phyloP scores from a whole-genome alignment of 345 rosid species.

The Conringia planisiliqua region DNA sequence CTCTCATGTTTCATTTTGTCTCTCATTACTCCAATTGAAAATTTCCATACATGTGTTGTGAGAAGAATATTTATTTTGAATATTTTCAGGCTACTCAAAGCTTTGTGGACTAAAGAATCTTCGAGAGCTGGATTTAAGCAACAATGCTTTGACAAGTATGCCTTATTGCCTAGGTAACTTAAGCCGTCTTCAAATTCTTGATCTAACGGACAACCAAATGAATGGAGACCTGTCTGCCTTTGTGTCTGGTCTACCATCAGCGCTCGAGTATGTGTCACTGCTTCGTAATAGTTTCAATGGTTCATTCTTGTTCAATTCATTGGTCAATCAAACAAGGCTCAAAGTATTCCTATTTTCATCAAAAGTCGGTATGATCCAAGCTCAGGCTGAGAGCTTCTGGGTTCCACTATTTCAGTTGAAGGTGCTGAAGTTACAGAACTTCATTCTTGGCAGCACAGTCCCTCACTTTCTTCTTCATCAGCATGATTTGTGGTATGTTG shows the following conservation, averaged over 20 bases:
- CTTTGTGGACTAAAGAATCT: neutral
- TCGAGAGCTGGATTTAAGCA: neutral
- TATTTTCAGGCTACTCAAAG: neutral
- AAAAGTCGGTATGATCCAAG: neutral
- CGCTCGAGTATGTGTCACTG: conserved; percentile 3
- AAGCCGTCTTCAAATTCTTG: conserved; percentile 14
- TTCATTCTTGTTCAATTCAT: neutral
- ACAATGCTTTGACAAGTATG: neutral
- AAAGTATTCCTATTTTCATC: neutral
- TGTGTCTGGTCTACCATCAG: neutral
- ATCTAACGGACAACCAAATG: conserved; percentile 5
- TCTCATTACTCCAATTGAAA: no score
- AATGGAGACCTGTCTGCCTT: neutral
- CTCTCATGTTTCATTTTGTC: neutral
- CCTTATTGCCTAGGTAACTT: conserved; percentile 12
- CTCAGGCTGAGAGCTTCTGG: neutral
- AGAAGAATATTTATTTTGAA: neutral
- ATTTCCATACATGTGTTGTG: no score
- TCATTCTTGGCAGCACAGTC: neutral
- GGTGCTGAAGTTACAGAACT: neutral
- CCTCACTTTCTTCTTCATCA: conserved; percentile 9
- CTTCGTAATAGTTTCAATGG: conserved; percentile 5
- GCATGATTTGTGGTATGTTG: neutral
- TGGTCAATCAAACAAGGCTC: conserved; percentile 19
- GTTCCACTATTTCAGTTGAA: conserved; percentile 19